Evolutionary conservation across 208 protist genomes (phyloP).

Genomic region (Crithidia sp.): DNA sequence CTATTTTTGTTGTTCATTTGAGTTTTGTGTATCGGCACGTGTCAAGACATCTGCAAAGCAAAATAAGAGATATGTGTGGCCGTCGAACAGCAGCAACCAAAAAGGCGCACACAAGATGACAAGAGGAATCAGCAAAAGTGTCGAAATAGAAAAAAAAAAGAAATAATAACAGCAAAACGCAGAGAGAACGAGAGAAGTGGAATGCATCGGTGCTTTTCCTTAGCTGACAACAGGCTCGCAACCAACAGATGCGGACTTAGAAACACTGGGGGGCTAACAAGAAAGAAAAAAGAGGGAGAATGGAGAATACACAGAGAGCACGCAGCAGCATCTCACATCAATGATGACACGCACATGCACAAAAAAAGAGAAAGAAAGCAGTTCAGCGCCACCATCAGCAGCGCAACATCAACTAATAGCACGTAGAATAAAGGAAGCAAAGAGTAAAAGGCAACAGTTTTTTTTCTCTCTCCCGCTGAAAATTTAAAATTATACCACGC

Average conservation of each 20-base stretch:
- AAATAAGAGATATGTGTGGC: conserved; percentile 1
- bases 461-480: too few species aligned
- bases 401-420: not conserved
- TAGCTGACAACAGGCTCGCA: too few species aligned
- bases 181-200: conserved; percentile 2
- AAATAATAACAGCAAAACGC: conserved; percentile 2
- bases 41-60: not conserved
- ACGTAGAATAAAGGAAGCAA: not conserved
- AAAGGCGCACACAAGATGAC: not conserved
- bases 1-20: too few species aligned
- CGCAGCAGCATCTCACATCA: not conserved
- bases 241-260: too few species aligned
- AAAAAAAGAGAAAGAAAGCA: conserved; percentile 3
- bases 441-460: too few species aligned
- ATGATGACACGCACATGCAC: not conserved
- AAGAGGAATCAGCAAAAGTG: not conserved
- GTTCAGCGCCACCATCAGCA: too few species aligned
- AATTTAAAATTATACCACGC: too few species aligned
- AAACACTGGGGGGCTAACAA: too few species aligned
- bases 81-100: not conserved
- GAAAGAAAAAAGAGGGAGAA: not conserved
- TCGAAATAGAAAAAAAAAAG: conserved; percentile 4
- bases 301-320: too few species aligned
- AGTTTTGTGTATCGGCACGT: too few species aligned
- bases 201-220: too few species aligned